These are phyloP conservation scores for Bretschneidera sinensis DNA, from an alignment of 345 rosid genomes.

Conservation along the genomic window DNA sequence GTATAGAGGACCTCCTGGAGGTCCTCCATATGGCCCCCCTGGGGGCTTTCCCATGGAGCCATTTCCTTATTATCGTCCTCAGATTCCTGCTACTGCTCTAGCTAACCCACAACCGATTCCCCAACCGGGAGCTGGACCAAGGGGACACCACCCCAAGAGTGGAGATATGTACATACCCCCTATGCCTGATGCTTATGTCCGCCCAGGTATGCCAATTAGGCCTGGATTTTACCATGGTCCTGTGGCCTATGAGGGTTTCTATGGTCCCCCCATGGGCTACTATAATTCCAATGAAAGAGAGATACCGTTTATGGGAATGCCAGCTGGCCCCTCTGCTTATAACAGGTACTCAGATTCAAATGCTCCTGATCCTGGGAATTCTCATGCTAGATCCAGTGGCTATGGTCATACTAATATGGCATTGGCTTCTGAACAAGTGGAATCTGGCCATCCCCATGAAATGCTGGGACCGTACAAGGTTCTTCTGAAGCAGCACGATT, in stretches of 20 bases:
- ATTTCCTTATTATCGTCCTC: constrained; percentile 74
- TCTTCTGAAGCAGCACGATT: constrained; percentile 72
- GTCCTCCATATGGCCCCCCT: constrained; percentile 72
- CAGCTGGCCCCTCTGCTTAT: constrained; percentile 54
- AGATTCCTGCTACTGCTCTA: constrained; percentile 46
- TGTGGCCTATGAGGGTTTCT: constrained; percentile 66
- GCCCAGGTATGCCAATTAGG: constrained; percentile 78
- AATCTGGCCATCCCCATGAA: constrained; percentile 54
- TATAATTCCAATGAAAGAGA: constrained; percentile 67
- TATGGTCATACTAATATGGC: constrained; percentile 44
- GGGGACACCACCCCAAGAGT: constrained; percentile 63
- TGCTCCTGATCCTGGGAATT: constrained; percentile 42
- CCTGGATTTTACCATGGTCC: constrained; percentile 89
- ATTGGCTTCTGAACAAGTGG: constrained; percentile 43
- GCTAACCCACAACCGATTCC: constrained; percentile 53
- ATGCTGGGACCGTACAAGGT: constrained; percentile 57
- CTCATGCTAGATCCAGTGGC: constrained; percentile 53
- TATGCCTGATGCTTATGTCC: constrained; percentile 66
- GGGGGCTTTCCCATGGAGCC: constrained; percentile 87
- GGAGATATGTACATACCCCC: constrained; percentile 80
- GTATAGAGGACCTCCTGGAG: constrained; percentile 86
- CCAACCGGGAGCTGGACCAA: constrained; percentile 61
- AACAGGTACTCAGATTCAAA: constrained; percentile 49
- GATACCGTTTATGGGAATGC: constrained; percentile 63
- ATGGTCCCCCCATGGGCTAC: constrained; percentile 84